Base-by-base conservation (phyloP, 2,329 filamentous ascomycete species). In the Claviceps sp. region DNA sequence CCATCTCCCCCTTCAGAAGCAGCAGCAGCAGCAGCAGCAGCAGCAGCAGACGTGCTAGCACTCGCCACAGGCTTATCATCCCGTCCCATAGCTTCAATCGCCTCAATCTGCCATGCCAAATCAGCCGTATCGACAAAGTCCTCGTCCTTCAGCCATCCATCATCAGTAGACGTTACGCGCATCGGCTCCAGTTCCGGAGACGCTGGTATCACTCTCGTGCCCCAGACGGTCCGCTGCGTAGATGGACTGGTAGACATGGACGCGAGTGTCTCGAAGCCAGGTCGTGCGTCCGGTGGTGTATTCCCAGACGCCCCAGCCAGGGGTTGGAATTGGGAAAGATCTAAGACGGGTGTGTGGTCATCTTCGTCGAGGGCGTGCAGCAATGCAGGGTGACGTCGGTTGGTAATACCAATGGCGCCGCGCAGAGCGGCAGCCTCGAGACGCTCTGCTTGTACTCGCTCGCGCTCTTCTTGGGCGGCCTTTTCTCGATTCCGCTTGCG, bases 91-190 rank as follows among this genome's bases (percentile, higher is more conserved):
- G 74, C 55, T 20, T 74, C 64, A 50, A 79, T 63, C 2, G 77
- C 77, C 59, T 81, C 74, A 60, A 82, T 71, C 64, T 82, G 78
- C 60, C 76, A 64, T 14, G 77, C 72, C 5, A 83, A 61, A 51
- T 88, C 84, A 1, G 79, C 76, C 4, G 71, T 70, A 1, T 68
- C 72, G 16, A 95, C 64, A 52, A 95, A 80, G 52, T 85, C 82
- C 60, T 95, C 87, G 1, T 83, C 88, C 59, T 86, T 83, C 16
- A 91, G 71, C 90, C 90, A 96, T 0, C 90, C 91, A 63, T 96
- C 90, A 55, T 89, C 80, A 9, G 50, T 52, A 4, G 54, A 53
- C 64, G 8, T 9, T 34, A 59, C 11, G n/a, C 50, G 53, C 1
- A 67, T 55, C 2, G 74, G 64, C 29, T 67, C 67, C 29, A 80